Evolutionary conservation across 495 filamentous ascomycete species (phyloP), one percentile per base, ranked within the genome.

Genomic region (Daldinia childiae): DNA sequence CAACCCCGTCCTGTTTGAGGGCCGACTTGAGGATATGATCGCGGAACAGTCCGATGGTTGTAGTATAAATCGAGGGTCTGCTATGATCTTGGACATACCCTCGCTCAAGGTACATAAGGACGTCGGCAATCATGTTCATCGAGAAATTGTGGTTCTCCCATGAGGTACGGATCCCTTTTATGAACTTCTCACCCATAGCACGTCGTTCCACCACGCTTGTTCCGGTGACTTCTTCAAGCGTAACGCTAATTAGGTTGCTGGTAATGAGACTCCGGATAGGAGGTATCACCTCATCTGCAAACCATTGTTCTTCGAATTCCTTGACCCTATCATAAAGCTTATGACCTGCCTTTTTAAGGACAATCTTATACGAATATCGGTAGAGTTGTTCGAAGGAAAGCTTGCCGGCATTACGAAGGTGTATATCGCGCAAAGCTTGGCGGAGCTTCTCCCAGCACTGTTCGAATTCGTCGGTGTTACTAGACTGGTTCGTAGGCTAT

Each of bases 91-190:
- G 77, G 62, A 88, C 90, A 77, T 91, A 91, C 14, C 93, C 87
- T 27, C 95, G 92, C 69, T 99, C 95, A 87, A 99, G 94, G 72
- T 99, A 99, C 94, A 99, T 98, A 38, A 98, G 80, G 34, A 99
- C 93, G 77, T 99, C 96, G 11, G 95, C 95, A 48, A 93, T 90
- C 96, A 99, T 98, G 70, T 93, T 92, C 94, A 98, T 97, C 61
- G 91, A 93, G 15, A 92, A 83, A 75, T 93, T 92, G 75, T 99
- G 95, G 61, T 95, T 91, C 68, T 92, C 89, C 92, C 93, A 99
- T 4, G 89, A 88, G 43, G 85, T 82, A 76, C 91, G 92, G 17
- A 98, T 75, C 1, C 87, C 91, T 43, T 85, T 86, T 69, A 99
- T 77, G 70, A 98, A 95, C 75, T 85, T 91, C 79, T 97, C 94